Percentiles rank a stretch among this genome's conserved stretches.
phyloP scores from a whole-genome alignment of 768 basidiomycete genomes.

The Serendipita vermifera region DNA sequence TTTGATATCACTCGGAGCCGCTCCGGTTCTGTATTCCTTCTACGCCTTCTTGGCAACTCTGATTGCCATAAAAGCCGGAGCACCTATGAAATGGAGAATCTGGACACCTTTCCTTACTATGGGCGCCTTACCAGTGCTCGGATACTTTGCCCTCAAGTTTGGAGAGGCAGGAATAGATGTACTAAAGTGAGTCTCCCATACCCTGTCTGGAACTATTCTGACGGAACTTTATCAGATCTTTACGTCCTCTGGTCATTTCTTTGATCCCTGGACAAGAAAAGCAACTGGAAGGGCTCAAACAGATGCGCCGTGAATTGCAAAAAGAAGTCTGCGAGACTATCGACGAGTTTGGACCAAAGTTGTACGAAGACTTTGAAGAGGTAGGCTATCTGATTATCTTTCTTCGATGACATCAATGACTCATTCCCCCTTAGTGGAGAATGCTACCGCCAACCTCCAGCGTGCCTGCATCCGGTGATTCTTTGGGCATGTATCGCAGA shows the following conservation, averaged over 20 bases:
- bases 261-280: constrained; percentile 80
- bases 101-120: constrained; percentile 70
- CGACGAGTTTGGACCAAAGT: constrained; percentile 75
- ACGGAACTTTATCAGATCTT: constrained; percentile 43
- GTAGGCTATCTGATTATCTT: constrained; percentile 28
- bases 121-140: constrained; percentile 69
- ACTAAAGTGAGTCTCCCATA: constrained; percentile 52
- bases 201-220: constrained; percentile 10
- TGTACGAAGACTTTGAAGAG: constrained; percentile 80
- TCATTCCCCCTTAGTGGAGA: constrained; percentile 39
- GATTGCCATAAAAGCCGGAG: constrained; percentile 53
- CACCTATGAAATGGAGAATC: constrained; percentile 48
- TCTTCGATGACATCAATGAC: constrained; percentile 9
- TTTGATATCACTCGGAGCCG: constrained; percentile 80
- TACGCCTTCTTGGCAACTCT: constrained; percentile 72
- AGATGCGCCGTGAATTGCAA: constrained; percentile 57
- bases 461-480: constrained; percentile 65
- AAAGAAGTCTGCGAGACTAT: constrained; percentile 75
- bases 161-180: constrained; percentile 98
- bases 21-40: constrained; percentile 70
- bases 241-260: constrained; percentile 78
- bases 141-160: constrained; percentile 88
- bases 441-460: constrained; percentile 75
- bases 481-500: constrained; percentile 62
- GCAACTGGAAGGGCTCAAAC: constrained; percentile 61